Percentiles rank a stretch among this genome's conserved stretches.
Evolutionary conservation across 2,329 filamentous ascomycete species (phyloP).

Genomic region (Cyanodermella asteris): DNA sequence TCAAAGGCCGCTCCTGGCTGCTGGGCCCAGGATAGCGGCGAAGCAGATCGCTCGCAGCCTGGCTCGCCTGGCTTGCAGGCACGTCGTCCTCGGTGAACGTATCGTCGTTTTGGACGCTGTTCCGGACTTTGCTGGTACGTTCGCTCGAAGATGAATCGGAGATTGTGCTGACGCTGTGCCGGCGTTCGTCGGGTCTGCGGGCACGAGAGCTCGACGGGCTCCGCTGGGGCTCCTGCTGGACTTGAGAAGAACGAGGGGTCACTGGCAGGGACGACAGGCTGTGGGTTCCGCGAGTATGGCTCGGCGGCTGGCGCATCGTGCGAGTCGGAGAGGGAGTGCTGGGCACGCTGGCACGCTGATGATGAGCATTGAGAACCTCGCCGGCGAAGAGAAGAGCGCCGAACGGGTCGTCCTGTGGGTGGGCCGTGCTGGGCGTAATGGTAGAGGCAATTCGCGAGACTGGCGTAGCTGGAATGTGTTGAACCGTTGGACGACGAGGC

Average conservation of each 20-base stretch:
- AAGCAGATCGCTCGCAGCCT: constrained; percentile 53
- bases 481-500: no score
- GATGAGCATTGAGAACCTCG: constrained; percentile 57
- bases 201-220: constrained; percentile 19
- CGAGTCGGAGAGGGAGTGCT: constrained; percentile 40
- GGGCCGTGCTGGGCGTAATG: constrained; percentile 26
- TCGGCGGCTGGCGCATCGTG: constrained; percentile 28
- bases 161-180: constrained; percentile 70
- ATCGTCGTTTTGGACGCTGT: constrained; percentile 13
- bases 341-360: constrained; percentile 53
- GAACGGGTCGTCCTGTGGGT: constrained; percentile 32
- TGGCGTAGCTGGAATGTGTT: constrained; percentile 6
- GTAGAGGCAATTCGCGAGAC: constrained; percentile 18
- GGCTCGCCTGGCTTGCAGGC: constrained; percentile 54
- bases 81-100: constrained; percentile 41
- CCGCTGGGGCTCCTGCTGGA: constrained; percentile 38
- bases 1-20: constrained; percentile 15
- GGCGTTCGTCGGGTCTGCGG: constrained; percentile 24
- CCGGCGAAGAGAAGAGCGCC: constrained; percentile 53
- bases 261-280: constrained; percentile 68
- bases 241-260: constrained; percentile 45
- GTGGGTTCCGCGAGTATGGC: constrained; percentile 55
- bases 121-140: constrained; percentile 22
- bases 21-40: constrained; percentile 30
- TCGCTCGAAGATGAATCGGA: constrained; percentile 45